These are phyloP conservation scores for Aquilaria malaccensis DNA, from an alignment of 345 rosid genomes.

Conservation along the genomic window DNA sequence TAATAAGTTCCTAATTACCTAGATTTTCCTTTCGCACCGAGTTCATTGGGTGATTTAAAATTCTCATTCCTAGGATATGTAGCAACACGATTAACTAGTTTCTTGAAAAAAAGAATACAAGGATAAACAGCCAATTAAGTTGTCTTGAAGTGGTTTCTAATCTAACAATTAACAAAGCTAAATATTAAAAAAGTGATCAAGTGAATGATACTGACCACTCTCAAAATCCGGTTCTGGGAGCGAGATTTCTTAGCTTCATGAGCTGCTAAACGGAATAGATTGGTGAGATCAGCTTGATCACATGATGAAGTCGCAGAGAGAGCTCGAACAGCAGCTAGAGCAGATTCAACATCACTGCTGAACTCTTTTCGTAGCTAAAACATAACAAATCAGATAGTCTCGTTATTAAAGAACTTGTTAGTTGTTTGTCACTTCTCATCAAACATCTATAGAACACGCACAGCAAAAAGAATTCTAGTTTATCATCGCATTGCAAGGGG, in stretches of 20 bases:
- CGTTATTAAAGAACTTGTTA: neutral
- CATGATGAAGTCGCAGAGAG: slow-evolving; percentile 53
- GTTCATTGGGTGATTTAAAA: no score
- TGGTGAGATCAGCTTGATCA: slow-evolving; percentile 84
- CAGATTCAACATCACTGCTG: slow-evolving; percentile 66
- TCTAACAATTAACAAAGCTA: neutral
- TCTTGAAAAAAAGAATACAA: no score
- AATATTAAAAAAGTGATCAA: neutral
- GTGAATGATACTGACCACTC: slow-evolving; percentile 54
- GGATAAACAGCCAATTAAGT: no score
- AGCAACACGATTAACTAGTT: neutral
- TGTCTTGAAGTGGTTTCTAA: neutral
- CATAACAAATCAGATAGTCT: no score
- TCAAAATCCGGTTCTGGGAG: slow-evolving; percentile 60
- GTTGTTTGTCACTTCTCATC: neutral
- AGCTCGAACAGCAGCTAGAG: slow-evolving; percentile 48
- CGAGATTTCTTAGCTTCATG: slow-evolving; percentile 74
- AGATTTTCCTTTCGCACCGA: no score
- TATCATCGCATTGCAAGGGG: no score
- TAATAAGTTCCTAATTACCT: no score
- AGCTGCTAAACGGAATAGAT: slow-evolving; percentile 70
- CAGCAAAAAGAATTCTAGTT: no score
- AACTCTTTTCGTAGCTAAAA: slow-evolving; percentile 62
- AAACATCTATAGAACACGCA: no score
- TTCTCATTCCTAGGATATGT: neutral